These are phyloP conservation scores for Cucurbita ficifolia DNA, from an alignment of 306 rosid species.

Conservation along the genomic window DNA sequence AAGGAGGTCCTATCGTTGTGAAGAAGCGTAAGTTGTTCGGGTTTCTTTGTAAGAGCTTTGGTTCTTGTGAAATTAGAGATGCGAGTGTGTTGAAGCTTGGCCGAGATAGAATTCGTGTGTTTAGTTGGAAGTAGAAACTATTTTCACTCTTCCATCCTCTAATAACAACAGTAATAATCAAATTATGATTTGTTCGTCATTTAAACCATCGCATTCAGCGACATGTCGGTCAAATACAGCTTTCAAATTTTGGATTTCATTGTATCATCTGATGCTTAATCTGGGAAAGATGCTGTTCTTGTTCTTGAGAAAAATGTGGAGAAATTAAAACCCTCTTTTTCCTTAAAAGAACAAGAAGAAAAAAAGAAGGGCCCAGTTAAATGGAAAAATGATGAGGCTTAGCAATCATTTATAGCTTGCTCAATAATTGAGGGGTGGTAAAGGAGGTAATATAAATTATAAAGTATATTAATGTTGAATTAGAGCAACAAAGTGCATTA, in stretches of 20 bases:
- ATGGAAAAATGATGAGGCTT: background rate
- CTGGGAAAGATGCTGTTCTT: background rate
- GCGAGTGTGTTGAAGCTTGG: constrained; percentile 33
- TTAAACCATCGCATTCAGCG: background rate
- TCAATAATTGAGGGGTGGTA: background rate
- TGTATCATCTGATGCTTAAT: background rate
- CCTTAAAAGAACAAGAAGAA: background rate
- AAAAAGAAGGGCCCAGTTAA: background rate
- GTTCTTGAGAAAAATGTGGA: background rate
- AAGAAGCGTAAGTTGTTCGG: constrained; percentile 22
- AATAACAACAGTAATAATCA: too few relatives aligned
- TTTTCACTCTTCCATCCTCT: background rate
- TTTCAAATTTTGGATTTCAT: background rate
- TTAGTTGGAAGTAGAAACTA: background rate
- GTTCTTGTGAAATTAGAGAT: constrained; percentile 28
- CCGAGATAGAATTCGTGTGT: constrained; percentile 9
- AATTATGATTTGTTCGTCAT: background rate
- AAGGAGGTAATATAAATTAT: background rate
- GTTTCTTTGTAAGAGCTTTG: constrained; percentile 36
- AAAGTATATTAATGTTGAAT: background rate
- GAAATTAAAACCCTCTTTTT: background rate
- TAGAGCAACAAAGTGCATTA: background rate
- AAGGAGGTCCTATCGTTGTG: background rate
- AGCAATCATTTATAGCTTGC: background rate
- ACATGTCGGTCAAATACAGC: background rate